Percentiles rank a stretch among this genome's conserved stretches.
phyloP scores from a whole-genome alignment of 106 monocot species.

The Phalaenopsis equestris region DNA sequence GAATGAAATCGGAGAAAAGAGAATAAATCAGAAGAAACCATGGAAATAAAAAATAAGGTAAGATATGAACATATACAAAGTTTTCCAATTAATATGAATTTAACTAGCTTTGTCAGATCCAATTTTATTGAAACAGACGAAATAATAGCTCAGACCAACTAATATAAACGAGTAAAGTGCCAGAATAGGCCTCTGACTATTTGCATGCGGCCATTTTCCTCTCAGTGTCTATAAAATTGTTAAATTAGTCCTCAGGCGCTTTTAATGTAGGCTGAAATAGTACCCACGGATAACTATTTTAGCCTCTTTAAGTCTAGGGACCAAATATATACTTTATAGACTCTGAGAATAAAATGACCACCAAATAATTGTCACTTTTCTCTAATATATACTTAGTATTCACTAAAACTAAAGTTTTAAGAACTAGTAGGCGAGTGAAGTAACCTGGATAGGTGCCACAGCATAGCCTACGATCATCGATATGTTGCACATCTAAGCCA shows the following conservation, averaged over 20 bases:
- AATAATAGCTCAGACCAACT: not conserved
- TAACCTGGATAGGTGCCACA: conserved; percentile 55
- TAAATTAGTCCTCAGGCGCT: too few relatives aligned
- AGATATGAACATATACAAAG: not conserved
- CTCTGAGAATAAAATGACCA: too few relatives aligned
- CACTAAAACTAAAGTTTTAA: not conserved
- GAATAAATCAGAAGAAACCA: not conserved
- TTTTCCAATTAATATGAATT: not conserved
- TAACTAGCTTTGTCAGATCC: not conserved
- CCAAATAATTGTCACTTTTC: too few relatives aligned
- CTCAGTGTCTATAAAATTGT: too few relatives aligned
- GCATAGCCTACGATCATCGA: conserved; percentile 46
- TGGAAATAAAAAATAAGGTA: not conserved
- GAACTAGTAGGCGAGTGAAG: not conserved
- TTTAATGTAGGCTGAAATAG: too few relatives aligned
- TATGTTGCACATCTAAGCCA: conserved; percentile 48
- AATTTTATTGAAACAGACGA: not conserved
- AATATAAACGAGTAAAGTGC: not conserved
- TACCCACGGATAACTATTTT: too few relatives aligned
- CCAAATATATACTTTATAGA: too few relatives aligned
- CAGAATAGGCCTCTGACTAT: too few relatives aligned
- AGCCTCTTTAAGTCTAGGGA: too few relatives aligned
- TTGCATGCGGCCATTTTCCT: too few relatives aligned
- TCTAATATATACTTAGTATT: not conserved
- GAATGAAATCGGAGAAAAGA: not conserved